Base-by-base conservation (phyloP, 108 stramenopile genomes). In the Discostella stelligeroides region DNA sequence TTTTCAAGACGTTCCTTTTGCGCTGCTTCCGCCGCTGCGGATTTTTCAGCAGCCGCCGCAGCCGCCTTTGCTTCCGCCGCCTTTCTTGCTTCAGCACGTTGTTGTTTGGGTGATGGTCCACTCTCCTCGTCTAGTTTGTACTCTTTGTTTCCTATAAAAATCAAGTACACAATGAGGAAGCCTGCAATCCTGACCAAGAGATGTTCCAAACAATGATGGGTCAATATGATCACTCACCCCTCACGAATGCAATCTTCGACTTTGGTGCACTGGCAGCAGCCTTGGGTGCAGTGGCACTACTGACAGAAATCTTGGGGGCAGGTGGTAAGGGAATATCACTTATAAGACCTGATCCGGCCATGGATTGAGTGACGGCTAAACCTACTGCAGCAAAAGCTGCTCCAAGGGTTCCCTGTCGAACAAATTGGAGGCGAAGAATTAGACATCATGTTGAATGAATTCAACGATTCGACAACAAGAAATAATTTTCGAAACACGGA, bases 361-460 rank as follows among this genome's bases (percentile, higher is more conserved):
- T 79, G 10, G 88, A 86, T 40, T 79, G 50, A 12, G 83, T 66
- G 17, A 92, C 46, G 27, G 87, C 86, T 46, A 89, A 40, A n/a
- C 81, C 91, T 15, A 86, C 58, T 9, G 88, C 57, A 43, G 58
- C 85, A 50, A 68, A 85, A 46, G 83, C 85, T 27, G 82, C 91
- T 70, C 91, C 91, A 45, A 92, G 82, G 64, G 84, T 75, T 60
- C 83, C 84, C 88, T 89, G 65, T 40, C 18, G 48, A 47, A 56
- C 18, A 55, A 34, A 41, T 7, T 10, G 9, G 12, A 0, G 15
- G 0, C 39, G 54, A 45, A 42, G 23, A 43, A 41, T n/a, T n/a
- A n/a, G n/a, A n/a, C n/a, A n/a, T n/a, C n/a, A n/a, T n/a, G n/a
- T n/a, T n/a, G n/a, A n/a, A n/a, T n/a, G n/a, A n/a, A n/a, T n/a